Percentiles rank a stretch among this genome's conserved stretches.
Conservation (phyloP, 139 green algal genomes). For the Asterochloris erici region DNA sequence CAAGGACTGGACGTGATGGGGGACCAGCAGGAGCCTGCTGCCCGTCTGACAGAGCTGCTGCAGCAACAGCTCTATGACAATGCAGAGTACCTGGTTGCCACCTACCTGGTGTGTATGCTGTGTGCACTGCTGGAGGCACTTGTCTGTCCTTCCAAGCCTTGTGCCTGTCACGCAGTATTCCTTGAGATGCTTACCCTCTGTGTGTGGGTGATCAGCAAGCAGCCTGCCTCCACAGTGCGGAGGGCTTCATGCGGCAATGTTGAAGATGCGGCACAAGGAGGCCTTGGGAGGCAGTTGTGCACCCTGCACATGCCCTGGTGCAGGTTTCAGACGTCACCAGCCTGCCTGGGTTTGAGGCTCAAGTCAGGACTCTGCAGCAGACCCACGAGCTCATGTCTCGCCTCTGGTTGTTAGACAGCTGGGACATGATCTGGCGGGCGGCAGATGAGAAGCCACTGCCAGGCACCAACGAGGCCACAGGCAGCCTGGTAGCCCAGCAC, state of each 20-base stretch:
- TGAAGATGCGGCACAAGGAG: not conserved
- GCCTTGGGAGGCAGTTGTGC: not conserved
- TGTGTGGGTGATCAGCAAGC: not conserved
- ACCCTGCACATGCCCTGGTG: not conserved
- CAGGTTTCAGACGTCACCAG: conserved; percentile 9
- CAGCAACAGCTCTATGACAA: conserved; percentile 1
- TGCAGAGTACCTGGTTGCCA: conserved; percentile 2
- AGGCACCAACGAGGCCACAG: not conserved
- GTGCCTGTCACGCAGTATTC: not conserved
- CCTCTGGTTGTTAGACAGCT: conserved; percentile 1
- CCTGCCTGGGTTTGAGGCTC: not conserved
- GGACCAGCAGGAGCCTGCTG: not conserved
- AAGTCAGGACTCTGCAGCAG: not conserved
- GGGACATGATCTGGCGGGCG: conserved; percentile 4
- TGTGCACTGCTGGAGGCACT: not conserved
- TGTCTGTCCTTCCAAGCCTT: not conserved
- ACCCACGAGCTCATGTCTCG: not conserved
- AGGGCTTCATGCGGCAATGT: not conserved
- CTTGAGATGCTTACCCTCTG: not conserved
- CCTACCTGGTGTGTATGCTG: not conserved
- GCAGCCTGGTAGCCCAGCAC: not conserved
- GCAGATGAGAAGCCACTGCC: conserved; percentile 7
- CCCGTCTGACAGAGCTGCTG: not conserved
- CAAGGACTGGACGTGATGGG: not conserved
- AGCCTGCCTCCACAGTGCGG: not conserved